Evolutionary conservation across 2,329 filamentous ascomycete genomes (phyloP).

Genomic region (Ceratocystis ficicola): DNA sequence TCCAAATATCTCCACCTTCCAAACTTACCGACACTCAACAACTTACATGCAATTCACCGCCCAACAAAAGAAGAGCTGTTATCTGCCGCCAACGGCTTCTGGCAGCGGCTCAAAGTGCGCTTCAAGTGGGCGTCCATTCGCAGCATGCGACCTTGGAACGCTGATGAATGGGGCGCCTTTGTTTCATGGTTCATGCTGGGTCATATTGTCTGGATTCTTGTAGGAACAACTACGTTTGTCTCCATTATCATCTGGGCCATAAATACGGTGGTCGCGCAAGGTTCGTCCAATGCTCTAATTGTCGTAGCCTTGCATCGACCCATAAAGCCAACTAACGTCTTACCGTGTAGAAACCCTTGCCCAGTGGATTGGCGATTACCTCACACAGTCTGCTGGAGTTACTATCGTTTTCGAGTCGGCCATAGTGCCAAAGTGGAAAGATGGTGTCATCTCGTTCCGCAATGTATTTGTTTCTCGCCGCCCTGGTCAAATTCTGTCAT

Average conservation of each 20-base stretch:
- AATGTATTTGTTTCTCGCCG: constrained; percentile 92
- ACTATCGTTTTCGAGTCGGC: constrained; percentile 95
- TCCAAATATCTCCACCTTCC: constrained; percentile 49
- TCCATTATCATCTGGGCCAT: constrained; percentile 81
- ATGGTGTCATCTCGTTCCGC: constrained; percentile 89
- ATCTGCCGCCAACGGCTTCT: constrained; percentile 82
- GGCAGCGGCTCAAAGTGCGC: constrained; percentile 75
- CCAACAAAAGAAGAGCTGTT: constrained; percentile 90
- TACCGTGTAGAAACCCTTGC: constrained; percentile 66
- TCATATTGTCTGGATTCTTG: constrained; percentile 87
- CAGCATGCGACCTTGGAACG: constrained; percentile 85
- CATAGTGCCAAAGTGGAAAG: constrained; percentile 90
- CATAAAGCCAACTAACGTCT: not conserved
- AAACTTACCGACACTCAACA: constrained; percentile 43
- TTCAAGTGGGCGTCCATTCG: constrained; percentile 98
- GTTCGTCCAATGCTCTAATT: constrained; percentile 34
- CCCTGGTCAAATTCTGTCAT: constrained; percentile 67
- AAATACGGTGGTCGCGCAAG: constrained; percentile 93
- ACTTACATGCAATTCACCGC: constrained; percentile 31
- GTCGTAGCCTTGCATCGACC: not conserved
- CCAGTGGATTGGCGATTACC: constrained; percentile 85
- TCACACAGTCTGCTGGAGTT: constrained; percentile 84
- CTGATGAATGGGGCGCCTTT: constrained; percentile 91
- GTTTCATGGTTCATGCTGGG: constrained; percentile 88
- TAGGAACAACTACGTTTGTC: constrained; percentile 95